Conservation (phyloP, 768 basidiomycete genomes). For the Mycena haematopus region DNA sequence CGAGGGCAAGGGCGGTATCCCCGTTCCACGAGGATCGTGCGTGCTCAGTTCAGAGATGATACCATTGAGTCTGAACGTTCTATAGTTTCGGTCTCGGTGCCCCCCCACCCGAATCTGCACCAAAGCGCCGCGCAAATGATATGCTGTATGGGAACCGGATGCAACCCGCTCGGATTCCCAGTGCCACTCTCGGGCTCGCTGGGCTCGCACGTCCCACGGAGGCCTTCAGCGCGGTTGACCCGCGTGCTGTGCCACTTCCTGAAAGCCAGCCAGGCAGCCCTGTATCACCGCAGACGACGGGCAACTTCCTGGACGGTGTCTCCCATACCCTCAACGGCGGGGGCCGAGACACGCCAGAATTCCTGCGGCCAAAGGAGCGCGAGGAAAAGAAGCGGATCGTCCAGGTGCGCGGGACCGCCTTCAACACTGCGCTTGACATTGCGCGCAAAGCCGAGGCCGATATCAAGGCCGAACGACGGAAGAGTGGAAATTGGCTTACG, state of each 20-base stretch:
- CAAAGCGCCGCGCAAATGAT: slow-evolving; percentile 61
- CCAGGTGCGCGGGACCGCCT: slow-evolving; percentile 41
- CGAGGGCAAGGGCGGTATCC: slow-evolving; percentile 77
- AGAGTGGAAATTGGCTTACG: slow-evolving; percentile 27
- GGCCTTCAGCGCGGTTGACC: slow-evolving; percentile 13
- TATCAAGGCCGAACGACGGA: slow-evolving; percentile 28
- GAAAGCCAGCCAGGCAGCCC: not conserved
- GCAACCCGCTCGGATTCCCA: slow-evolving; percentile 41
- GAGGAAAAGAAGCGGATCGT: slow-evolving; percentile 8
- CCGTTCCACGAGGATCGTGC: slow-evolving; percentile 66
- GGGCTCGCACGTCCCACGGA: slow-evolving; percentile 30
- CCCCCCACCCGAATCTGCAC: slow-evolving; percentile 59
- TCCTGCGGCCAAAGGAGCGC: not conserved
- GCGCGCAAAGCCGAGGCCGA: slow-evolving; percentile 47
- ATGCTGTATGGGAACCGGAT: slow-evolving; percentile 76
- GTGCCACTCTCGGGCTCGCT: slow-evolving; percentile 24
- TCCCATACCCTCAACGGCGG: not conserved
- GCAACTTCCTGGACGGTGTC: too few species aligned
- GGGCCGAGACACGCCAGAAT: not conserved
- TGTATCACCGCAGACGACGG: not conserved
- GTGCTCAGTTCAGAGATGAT: not conserved
- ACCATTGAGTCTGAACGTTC: slow-evolving; percentile 30
- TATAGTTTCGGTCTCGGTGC: slow-evolving; percentile 45
- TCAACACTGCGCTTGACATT: slow-evolving; percentile 48
- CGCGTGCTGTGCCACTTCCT: slow-evolving; percentile 16